Conservation (phyloP, 1,284 basidiomycete species). For the Austropuccinia psidii region DNA sequence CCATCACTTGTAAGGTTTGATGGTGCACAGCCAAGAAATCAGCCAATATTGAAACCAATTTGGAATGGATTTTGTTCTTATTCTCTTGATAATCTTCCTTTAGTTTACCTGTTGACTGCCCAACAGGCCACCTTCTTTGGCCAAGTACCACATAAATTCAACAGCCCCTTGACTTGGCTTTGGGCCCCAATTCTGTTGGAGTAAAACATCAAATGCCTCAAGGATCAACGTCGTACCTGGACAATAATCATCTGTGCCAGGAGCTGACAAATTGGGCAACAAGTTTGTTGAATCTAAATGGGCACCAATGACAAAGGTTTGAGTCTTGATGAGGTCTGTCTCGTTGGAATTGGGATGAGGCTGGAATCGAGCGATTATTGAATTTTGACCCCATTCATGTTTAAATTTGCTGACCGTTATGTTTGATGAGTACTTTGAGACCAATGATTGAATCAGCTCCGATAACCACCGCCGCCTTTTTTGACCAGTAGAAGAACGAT, state of each 20-base stretch:
- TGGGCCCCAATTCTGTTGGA: slow-evolving; percentile 60
- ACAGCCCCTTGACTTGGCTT: slow-evolving; percentile 62
- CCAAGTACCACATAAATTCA: slow-evolving; percentile 95
- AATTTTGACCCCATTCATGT: slow-evolving; percentile 87
- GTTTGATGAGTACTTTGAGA: slow-evolving; percentile 47
- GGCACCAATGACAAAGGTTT: slow-evolving; percentile 48
- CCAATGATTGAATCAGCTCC: slow-evolving; percentile 61
- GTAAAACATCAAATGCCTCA: slow-evolving; percentile 74
- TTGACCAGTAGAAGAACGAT: slow-evolving; percentile 60
- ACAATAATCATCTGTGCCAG: slow-evolving; percentile 70
- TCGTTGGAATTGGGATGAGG: slow-evolving; percentile 38
- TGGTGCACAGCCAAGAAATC: slow-evolving; percentile 79
- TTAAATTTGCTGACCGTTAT: slow-evolving; percentile 70
- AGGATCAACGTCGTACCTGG: slow-evolving; percentile 87
- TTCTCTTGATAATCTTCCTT: slow-evolving; percentile 98
- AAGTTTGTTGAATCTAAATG: slow-evolving; percentile 48
- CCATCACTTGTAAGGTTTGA: slow-evolving; percentile 55
- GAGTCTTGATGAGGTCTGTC: slow-evolving; percentile 39
- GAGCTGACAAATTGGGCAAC: slow-evolving; percentile 72
- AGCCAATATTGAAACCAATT: slow-evolving; percentile 96
- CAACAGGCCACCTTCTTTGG: slow-evolving; percentile 86
- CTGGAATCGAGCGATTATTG: slow-evolving; percentile 62
- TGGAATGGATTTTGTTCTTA: slow-evolving; percentile 96
- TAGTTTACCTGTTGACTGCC: slow-evolving; percentile 92
- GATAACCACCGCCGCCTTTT: slow-evolving; percentile 73